Evolutionary conservation across 164 flowering plant species (phyloP).

Genomic region (Annona cherimola): DNA sequence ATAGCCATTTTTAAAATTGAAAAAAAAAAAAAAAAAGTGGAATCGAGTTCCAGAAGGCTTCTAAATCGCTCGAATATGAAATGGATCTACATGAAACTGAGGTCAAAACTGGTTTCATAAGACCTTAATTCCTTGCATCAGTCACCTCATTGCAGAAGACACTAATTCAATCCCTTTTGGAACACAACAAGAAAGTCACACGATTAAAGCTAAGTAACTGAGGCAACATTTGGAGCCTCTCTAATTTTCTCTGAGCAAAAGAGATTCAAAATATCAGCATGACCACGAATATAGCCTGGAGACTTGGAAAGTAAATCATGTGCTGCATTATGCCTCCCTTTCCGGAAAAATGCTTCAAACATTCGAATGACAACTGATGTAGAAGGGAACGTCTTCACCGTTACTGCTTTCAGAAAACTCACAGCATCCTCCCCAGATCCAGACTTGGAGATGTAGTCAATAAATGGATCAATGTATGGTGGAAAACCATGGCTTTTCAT

Average conservation of each 20-base stretch:
- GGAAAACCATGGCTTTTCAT: slow-evolving; percentile 75
- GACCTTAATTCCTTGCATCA: neutral
- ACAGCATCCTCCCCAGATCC: slow-evolving; percentile 69
- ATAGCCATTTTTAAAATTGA: neutral
- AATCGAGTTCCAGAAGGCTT: neutral
- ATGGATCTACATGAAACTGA: neutral
- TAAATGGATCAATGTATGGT: slow-evolving; percentile 56
- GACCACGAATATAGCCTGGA: slow-evolving; percentile 51
- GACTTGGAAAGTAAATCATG: slow-evolving; percentile 58
- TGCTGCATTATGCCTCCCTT: slow-evolving; percentile 54
- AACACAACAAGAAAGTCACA: neutral
- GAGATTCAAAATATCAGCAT: slow-evolving; percentile 75
- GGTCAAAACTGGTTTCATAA: neutral
- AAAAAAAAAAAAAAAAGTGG: neutral
- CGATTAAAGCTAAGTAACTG: neutral
- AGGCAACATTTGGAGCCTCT: neutral
- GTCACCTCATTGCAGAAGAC: neutral
- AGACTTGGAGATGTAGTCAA: slow-evolving; percentile 41
- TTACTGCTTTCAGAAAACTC: slow-evolving; percentile 46
- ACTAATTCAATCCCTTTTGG: neutral
- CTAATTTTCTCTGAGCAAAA: slow-evolving; percentile 36
- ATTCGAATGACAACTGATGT: slow-evolving; percentile 42
- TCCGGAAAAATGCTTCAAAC: slow-evolving; percentile 58
- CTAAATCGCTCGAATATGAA: neutral
- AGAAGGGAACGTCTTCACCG: slow-evolving; percentile 52